Base-by-base conservation (phyloP, 441 rosid species). In the Isatis lusitanica region DNA sequence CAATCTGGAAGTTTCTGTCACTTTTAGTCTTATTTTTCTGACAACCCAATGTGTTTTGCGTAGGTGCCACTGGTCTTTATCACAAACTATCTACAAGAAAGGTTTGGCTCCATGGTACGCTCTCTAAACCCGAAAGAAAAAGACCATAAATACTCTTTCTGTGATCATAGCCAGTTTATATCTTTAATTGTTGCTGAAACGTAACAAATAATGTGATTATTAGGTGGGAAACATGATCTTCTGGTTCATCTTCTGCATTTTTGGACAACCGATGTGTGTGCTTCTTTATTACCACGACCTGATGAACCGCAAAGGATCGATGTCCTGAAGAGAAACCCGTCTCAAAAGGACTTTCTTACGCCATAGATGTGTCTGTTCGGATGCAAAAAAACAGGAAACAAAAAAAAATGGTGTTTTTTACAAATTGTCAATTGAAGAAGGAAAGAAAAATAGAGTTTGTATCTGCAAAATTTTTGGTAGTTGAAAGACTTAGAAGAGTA, bases 191-290 rank as follows among this genome's bases (percentile, higher is more conserved):
- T 18, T 28, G 17, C 8, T 66, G 51, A 57, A 39, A 39, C 18
- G 16, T 31, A 5, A 9, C 9, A 57, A 6, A 31, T 10, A 18
- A 52, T 75, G 70, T 36, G 66, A 51, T 70, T 13, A 59, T 51
- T 89, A 95, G 99, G 97, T 90, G 76, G 99, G 99, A 5, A 96
- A 93, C 71, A 91, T 96, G 94, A 75, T 91, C 55, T 96, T 96
- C 87, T 96, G 99, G 99, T 87, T 85, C 80, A 59, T 82, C 44
- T 96, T 96, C 85, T 82, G 97, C 92, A 96, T 96, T 44, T 83
- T 96, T 42, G 99, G 98, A 46, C 99, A 96, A 79, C 99, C 99
- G 0, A 93, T 90, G 98, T 88, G 96, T 68, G 81, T 89, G 48
- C 98, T 96, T 73, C 83, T 96, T 30, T 96, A 93, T 74, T 96